Conservation (phyloP, 164 flowering plant species). For the Macadamia integrifolia region DNA sequence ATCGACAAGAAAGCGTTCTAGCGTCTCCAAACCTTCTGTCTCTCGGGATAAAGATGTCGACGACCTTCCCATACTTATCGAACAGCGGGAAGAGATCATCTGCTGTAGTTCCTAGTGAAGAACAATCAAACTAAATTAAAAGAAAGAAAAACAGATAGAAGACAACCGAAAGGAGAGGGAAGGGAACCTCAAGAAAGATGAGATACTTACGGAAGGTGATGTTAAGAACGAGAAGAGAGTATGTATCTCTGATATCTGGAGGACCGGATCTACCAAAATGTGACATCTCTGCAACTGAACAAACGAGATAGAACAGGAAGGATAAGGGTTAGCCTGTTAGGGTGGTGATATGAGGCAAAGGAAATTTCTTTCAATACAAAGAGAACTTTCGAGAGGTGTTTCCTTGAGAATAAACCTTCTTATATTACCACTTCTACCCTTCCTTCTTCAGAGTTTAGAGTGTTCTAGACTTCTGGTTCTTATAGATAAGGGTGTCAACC, state of each 20-base stretch:
- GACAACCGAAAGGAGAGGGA: neutral
- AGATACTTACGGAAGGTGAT: constrained; percentile 74
- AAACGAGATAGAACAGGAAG: too few species aligned
- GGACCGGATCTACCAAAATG: constrained; percentile 98
- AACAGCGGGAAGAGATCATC: constrained; percentile 92
- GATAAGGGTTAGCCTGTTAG: too few species aligned
- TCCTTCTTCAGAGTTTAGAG: too few species aligned
- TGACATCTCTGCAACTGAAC: constrained; percentile 44
- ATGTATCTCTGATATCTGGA: constrained; percentile 91
- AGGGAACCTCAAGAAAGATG: constrained; percentile 2
- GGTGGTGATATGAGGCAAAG: too few species aligned
- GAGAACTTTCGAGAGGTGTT: too few species aligned
- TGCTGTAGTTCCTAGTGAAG: constrained; percentile 70
- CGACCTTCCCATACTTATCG: constrained; percentile 91
- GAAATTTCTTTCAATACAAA: too few species aligned
- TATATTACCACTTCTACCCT: too few species aligned
- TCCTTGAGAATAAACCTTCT: too few species aligned
- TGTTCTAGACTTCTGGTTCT: too few species aligned
- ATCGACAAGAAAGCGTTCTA: neutral
- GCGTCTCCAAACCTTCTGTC: constrained; percentile 46
- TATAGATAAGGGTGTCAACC: too few species aligned
- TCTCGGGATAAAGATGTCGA: constrained; percentile 89
- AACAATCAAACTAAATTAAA: neutral
- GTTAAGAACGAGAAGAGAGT: constrained; percentile 96
- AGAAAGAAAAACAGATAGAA: neutral